Base-by-base conservation (phyloP, 1,284 basidiomycete species). In the Coniferiporia weirii region DNA sequence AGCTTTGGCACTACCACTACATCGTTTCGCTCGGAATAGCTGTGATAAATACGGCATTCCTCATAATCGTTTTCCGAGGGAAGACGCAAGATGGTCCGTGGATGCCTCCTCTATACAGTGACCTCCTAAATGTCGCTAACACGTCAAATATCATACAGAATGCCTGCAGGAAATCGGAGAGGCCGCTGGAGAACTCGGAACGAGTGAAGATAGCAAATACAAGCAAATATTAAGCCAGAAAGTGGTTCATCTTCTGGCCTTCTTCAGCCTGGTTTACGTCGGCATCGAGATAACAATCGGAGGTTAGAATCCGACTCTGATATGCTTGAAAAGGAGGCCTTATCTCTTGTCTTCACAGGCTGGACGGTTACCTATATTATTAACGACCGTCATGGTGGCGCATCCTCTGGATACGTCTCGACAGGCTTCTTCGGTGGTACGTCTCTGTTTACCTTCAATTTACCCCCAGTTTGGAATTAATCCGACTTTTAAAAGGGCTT, bases 291-390 rank as follows among this genome's bases (percentile, higher is more conserved):
- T 68, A 34, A 68, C 68, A 3, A 66, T 70, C 27, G 69, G 66
- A 60, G 65, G 67, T 66, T 22, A 45, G 59, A 35, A 55, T 22
- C 27, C 47, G 38, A 19, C 13, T 44, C 8, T 34, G n/a, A 43
- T 32, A 19, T 32, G n/a, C 47, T n/a, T 38, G 19, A 20, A 34
- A n/a, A 40, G 38, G 15, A 12, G 38, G 9, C 38, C 48, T 52
- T 32, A n/a, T 22, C 45, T 10, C 43, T 9, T 45, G 15, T 20
- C 17, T 45, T 55, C n/a, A 15, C 52, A 68, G 71, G 70, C 2
- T 73, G 72, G 72, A 72, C 71, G 40, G 71, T 73, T 4, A 71
- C 71, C 2, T 73, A 66, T 61, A 68, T 73, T 48, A 66, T 71
- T 22, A 61, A 70, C 36, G 60, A 66, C 45, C 68, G 72, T 8